phyloP scores from a whole-genome alignment of 805 yeast genomes.

The Yamadazyma ubonensis region DNA sequence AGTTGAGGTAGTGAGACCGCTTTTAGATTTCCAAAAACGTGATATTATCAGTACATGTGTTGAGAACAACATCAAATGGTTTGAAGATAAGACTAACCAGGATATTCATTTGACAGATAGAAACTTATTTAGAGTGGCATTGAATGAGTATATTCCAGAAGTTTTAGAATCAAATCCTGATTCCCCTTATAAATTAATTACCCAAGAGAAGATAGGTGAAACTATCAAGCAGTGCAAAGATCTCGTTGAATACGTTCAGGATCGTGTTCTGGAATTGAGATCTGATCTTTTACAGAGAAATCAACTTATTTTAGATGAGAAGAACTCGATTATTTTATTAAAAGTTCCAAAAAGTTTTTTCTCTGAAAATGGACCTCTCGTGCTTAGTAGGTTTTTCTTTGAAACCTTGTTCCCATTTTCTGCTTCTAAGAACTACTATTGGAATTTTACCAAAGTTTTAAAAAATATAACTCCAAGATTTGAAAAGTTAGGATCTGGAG shows the following conservation, averaged over 20 bases:
- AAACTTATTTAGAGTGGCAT: conserved; percentile 50
- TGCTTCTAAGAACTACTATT: conserved; percentile 35
- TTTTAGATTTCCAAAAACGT: conserved; percentile 45
- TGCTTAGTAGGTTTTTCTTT: conserved; percentile 31
- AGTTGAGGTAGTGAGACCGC: conserved; percentile 48
- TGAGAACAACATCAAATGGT: conserved; percentile 49
- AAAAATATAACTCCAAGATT: conserved; percentile 30
- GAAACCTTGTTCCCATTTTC: conserved; percentile 27
- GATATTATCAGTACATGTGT: conserved; percentile 48
- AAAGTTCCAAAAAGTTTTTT: not conserved
- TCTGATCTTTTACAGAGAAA: conserved; percentile 3
- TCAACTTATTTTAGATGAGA: conserved; percentile 1
- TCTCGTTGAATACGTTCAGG: conserved; percentile 10
- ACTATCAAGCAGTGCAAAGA: conserved; percentile 12
- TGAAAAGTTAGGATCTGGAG: conserved; percentile 4
- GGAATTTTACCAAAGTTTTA: conserved; percentile 40
- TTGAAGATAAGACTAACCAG: conserved; percentile 66
- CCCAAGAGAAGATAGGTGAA: conserved; percentile 13
- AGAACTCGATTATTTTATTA: conserved; percentile 4
- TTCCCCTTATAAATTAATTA: conserved; percentile 9
- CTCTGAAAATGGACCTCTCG: conserved; percentile 13
- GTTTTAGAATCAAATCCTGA: conserved; percentile 8
- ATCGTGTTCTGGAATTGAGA: conserved; percentile 10
- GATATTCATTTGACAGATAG: conserved; percentile 55
- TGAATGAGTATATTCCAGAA: conserved; percentile 24